Evolutionary conservation across 768 basidiomycete species (phyloP).

Genomic region (Suillus subalutaceus): DNA sequence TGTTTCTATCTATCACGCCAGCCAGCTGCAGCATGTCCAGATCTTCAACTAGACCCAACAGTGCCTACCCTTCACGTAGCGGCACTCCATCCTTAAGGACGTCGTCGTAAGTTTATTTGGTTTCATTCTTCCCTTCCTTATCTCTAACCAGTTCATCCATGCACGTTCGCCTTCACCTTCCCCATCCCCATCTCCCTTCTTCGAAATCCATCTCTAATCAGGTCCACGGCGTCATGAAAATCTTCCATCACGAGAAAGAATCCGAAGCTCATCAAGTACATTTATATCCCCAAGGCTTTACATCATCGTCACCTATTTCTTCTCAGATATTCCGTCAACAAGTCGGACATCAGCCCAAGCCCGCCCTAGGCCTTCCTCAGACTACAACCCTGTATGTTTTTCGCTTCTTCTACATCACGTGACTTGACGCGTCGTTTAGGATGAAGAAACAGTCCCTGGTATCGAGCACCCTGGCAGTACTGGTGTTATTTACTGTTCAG

Average conservation of each 20-base stretch:
- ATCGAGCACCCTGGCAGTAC: slow-evolving; percentile 75
- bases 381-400: slow-evolving; percentile 63
- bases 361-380: slow-evolving; percentile 53
- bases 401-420: background rate
- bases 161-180: slow-evolving; percentile 34
- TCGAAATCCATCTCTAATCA: slow-evolving; percentile 42
- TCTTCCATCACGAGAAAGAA: slow-evolving; percentile 75
- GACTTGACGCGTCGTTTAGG: slow-evolving; percentile 39
- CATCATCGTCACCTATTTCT: slow-evolving; percentile 13
- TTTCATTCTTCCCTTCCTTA: background rate
- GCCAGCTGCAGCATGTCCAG: slow-evolving; percentile 22
- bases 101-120: slow-evolving; percentile 37
- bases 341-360: slow-evolving; percentile 70
- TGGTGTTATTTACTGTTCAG: slow-evolving; percentile 84
- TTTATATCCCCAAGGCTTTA: background rate
- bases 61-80: slow-evolving; percentile 39
- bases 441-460: slow-evolving; percentile 90
- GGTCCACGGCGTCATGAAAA: slow-evolving; percentile 70
- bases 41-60: slow-evolving; percentile 28
- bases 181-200: slow-evolving; percentile 27
- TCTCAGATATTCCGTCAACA: slow-evolving; percentile 74
- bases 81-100: slow-evolving; percentile 45
- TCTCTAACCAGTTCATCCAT: background rate
- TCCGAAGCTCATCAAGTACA: slow-evolving; percentile 85
- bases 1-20: background rate